These are phyloP conservation scores for Suillus weaverae DNA, from an alignment of 768 basidiomycete species.

Conservation along the genomic window DNA sequence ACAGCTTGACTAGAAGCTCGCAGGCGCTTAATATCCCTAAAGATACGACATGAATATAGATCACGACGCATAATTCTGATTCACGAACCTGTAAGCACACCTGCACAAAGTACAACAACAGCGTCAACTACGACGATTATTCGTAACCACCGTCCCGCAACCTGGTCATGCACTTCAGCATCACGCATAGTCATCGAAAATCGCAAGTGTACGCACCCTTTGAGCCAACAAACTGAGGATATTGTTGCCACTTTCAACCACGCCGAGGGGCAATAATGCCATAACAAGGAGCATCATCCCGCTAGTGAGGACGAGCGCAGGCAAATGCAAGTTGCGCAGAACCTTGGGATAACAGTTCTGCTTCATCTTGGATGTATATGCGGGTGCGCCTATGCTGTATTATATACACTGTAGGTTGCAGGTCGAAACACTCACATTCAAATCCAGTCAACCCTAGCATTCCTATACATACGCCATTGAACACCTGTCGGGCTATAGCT, in stretches of 20 bases:
- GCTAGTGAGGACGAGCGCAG: conserved; percentile 56
- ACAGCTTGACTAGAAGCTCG: conserved; percentile 57
- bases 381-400: conserved; percentile 50
- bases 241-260: conserved; percentile 52
- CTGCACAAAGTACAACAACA: conserved; percentile 69
- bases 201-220: conserved; percentile 34
- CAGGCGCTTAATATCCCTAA: conserved; percentile 58
- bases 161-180: conserved; percentile 32
- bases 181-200: background rate
- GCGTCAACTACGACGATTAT: conserved; percentile 66
- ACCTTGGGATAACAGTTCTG: conserved; percentile 56
- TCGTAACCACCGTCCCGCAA: conserved; percentile 61
- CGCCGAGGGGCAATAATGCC: conserved; percentile 55
- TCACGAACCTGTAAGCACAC: conserved; percentile 60
- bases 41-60: conserved; percentile 2
- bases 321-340: conserved; percentile 63
- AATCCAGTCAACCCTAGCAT: conserved; percentile 75
- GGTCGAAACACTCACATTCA: conserved; percentile 45
- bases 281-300: conserved; percentile 59
- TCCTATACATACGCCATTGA: conserved; percentile 66
- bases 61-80: background rate
- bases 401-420: background rate
- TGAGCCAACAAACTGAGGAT: conserved; percentile 66
- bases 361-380: conserved; percentile 63
- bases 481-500: conserved; percentile 47